Percentiles rank a stretch among this genome's conserved stretches.
phyloP scores from a whole-genome alignment of 306 rosid genomes.

The Medicago arabica region DNA sequence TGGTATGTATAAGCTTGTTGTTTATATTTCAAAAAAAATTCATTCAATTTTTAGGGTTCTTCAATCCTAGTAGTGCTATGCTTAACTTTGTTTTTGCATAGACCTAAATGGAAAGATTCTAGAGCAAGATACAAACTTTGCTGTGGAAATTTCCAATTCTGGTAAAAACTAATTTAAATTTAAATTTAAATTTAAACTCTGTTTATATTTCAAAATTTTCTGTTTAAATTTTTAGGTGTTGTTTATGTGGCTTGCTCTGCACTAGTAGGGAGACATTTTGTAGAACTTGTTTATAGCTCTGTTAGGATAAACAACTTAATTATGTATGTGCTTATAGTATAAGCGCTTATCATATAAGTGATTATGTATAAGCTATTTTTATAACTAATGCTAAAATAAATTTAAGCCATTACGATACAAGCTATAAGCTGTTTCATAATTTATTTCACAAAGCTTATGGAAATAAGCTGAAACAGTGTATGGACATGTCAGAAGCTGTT shows the following conservation, averaged over 20 bases:
- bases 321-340: no score
- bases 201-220: background rate
- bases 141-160: constrained; percentile 5
- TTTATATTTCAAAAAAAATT: background rate
- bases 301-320: no score
- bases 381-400: no score
- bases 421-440: no score
- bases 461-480: no score
- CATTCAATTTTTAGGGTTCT: background rate
- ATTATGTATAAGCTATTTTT: no score
- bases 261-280: background rate
- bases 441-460: no score
- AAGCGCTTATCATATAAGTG: no score
- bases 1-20: background rate
- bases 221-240: background rate
- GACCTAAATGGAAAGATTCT: constrained; percentile 4
- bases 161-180: background rate
- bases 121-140: constrained; percentile 6
- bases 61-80: background rate
- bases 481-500: no score
- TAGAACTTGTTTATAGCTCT: background rate
- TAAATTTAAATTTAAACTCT: background rate
- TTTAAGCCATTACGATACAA: no score
- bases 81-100: background rate
- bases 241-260: background rate